Evolutionary conservation across 2,329 filamentous ascomycete species (phyloP).

Genomic region (Mariannaea elegans): DNA sequence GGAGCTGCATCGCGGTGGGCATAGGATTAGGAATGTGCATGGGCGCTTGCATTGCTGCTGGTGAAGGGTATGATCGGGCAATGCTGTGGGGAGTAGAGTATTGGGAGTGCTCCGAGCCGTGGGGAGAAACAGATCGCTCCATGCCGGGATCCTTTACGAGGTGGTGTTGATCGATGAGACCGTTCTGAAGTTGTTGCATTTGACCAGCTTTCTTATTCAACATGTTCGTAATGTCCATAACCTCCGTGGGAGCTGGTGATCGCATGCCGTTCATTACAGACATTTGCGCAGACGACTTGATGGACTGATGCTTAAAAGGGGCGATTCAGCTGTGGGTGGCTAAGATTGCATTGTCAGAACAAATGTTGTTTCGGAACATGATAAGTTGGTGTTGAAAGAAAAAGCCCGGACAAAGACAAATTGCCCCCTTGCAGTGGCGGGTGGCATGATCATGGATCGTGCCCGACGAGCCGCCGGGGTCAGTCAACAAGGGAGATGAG

Average conservation of each 20-base stretch:
- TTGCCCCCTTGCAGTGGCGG: conserved; percentile 8
- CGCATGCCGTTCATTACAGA: conserved; percentile 49
- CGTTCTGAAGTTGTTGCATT: conserved; percentile 46
- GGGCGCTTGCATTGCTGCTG: conserved; percentile 59
- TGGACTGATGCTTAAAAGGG: conserved; percentile 33
- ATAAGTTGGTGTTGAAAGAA: conserved; percentile 5
- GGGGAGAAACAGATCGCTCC: conserved; percentile 65
- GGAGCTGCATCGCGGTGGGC: conserved; percentile 54
- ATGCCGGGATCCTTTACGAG: conserved; percentile 52
- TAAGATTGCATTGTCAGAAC: conserved; percentile 33
- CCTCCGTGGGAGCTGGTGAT: conserved; percentile 56
- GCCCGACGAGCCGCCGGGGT: background rate
- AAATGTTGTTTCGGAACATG: conserved; percentile 11
- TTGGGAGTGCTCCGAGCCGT: conserved; percentile 67
- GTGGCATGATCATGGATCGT: conserved; percentile 4
- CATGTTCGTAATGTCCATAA: conserved; percentile 64
- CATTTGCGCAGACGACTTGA: conserved; percentile 26
- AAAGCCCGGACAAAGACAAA: background rate
- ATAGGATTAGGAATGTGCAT: conserved; percentile 57
- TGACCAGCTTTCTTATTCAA: conserved; percentile 58
- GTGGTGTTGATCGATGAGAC: conserved; percentile 44
- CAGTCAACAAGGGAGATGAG: conserved; percentile 1
- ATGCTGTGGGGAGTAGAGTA: conserved; percentile 61
- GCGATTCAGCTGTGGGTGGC: conserved; percentile 36
- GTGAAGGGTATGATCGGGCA: conserved; percentile 62